Evolutionary conservation across 805 yeast species (phyloP).

Genomic region (Candida khao-thaluensis): DNA sequence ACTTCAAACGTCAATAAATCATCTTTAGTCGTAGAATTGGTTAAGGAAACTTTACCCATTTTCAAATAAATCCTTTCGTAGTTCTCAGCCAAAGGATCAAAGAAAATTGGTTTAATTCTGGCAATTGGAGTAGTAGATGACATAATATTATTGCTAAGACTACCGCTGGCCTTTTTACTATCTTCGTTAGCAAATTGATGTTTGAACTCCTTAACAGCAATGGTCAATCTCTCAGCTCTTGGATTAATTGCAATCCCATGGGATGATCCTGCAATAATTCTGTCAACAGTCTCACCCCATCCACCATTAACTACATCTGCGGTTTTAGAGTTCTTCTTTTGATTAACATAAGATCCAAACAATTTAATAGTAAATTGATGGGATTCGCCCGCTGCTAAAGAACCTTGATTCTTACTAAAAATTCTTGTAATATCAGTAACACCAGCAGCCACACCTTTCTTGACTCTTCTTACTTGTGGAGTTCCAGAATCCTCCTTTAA

Average conservation of each 20-base stretch:
- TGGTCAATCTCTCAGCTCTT: conserved; percentile 67
- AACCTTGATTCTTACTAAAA: conserved; percentile 63
- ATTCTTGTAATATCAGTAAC: conserved; percentile 81
- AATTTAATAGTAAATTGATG: conserved; percentile 71
- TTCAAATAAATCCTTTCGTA: conserved; percentile 61
- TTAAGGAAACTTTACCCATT: conserved; percentile 49
- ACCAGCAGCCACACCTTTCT: conserved; percentile 86
- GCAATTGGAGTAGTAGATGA: conserved; percentile 53
- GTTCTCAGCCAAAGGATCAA: conserved; percentile 58
- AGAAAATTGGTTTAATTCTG: conserved; percentile 62
- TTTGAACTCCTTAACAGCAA: conserved; percentile 72
- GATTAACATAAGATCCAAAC: conserved; percentile 64
- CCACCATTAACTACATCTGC: conserved; percentile 48
- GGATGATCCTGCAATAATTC: conserved; percentile 72
- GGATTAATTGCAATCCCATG: conserved; percentile 80
- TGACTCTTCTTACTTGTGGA: conserved; percentile 43
- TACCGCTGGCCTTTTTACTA: too few relatives aligned
- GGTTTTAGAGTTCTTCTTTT: conserved; percentile 26
- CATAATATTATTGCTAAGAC: conserved; percentile 18
- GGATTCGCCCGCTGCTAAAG: conserved; percentile 58
- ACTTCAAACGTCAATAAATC: conserved; percentile 54
- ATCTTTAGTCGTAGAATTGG: conserved; percentile 28
- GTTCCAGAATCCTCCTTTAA: conserved; percentile 25
- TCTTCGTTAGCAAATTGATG: conserved; percentile 32
- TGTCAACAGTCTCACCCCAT: conserved; percentile 84